Evolutionary conservation across 2,329 filamentous ascomycete species (phyloP), one percentile per base, ranked within the genome.

Genomic region (Metarhizium sp.): DNA sequence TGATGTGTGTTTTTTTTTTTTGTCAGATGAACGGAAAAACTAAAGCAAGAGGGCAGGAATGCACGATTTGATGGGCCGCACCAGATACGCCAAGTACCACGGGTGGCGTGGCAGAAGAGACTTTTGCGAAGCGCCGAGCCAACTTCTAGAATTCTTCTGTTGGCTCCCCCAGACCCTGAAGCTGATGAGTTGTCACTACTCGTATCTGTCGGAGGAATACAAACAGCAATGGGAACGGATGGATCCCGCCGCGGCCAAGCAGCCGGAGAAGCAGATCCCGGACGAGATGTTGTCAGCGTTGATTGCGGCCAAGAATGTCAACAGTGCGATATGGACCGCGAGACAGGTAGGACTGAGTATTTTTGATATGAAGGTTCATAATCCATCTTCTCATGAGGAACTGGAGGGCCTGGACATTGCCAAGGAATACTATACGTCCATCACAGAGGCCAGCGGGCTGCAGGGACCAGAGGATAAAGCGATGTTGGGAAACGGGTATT

Each of bases 281-380:
- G 73, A 78, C 57, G 71, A 75, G 6, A 64, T 78, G 30, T 75
- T 79, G 46, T 62, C 70, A 16, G 77, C 75, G 54, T 63, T 80
- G 45, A 73, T 78, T 59, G 73, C 71, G 48, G 75, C 76, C 20
- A 79, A 78, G 63, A 73, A 77, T 62, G 70, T 78, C 59, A 79
- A 78, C 58, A 72, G 73, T 32, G 75, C 75, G 1, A 64, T 80
- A 10, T 74, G 75, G 63, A 76, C 77, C 54, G 67, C 79, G 51
- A 43, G 51, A 6, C 56, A 57, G n/a, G 46, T 53, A 2, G 51
- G 43, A 4, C 14, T 53, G 8, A 52, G 51, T 25, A 36, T 46
- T 1, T 53, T 53, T 11, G 55, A 56, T 38, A 50, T 51, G 51
- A 45, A 50, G n/a, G 51, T 56, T 13, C 51, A 56, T 47, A 47